Conservation (phyloP, 306 rosid species). For the Corylus americana region DNA sequence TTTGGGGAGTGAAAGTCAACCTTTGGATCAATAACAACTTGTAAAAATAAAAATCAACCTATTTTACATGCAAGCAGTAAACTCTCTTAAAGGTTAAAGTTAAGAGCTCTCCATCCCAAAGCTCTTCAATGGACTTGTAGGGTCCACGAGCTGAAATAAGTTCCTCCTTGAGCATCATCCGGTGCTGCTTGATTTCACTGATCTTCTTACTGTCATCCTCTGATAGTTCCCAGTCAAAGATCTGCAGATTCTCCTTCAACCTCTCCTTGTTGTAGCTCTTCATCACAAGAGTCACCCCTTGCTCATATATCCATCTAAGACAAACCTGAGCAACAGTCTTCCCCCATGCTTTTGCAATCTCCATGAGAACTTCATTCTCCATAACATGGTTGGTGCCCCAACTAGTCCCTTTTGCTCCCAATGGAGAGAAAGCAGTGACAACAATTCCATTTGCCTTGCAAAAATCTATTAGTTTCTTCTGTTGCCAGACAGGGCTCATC, state of each 20-base stretch:
- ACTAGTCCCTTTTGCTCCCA: slow-evolving; percentile 6
- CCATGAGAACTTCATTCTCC: slow-evolving; percentile 9
- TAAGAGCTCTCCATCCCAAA: slow-evolving; percentile 3
- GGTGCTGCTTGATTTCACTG: neutral
- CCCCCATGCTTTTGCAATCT: slow-evolving; percentile 2
- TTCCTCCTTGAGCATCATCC: neutral
- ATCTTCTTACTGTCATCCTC: neutral
- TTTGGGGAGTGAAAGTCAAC: too few species aligned
- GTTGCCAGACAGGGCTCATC: slow-evolving; percentile 13
- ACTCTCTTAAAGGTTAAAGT: neutral
- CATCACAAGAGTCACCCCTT: neutral
- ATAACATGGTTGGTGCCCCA: slow-evolving; percentile 14
- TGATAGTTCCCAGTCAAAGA: neutral
- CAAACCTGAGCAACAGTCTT: slow-evolving; percentile 18
- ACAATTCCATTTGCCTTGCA: slow-evolving; percentile 9
- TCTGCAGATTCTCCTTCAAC: slow-evolving; percentile 6
- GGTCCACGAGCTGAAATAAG: slow-evolving; percentile 2
- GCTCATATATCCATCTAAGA: slow-evolving; percentile 8
- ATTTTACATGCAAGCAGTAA: too few species aligned
- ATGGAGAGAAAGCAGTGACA: slow-evolving; percentile 11
- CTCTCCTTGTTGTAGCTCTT: slow-evolving; percentile 17
- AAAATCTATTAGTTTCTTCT: slow-evolving; percentile 3
- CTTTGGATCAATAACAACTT: too few species aligned
- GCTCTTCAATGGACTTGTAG: neutral
- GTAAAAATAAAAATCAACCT: too few species aligned